Evolutionary conservation across 208 protist genomes (phyloP).

Genomic region (Leptomonas pyrrhocoris): DNA sequence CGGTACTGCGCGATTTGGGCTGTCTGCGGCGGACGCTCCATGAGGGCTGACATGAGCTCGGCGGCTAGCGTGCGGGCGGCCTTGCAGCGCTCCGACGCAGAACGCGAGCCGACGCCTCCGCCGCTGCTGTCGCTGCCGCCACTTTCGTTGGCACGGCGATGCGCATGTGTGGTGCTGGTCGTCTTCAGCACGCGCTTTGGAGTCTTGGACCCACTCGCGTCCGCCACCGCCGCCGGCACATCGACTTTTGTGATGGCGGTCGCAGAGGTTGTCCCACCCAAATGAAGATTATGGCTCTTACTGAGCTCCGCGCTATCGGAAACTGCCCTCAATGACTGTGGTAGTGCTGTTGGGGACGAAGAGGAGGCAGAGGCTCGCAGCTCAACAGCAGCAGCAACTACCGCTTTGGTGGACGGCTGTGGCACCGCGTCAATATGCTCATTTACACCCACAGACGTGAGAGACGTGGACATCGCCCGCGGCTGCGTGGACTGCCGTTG

Average conservation of each 20-base stretch:
- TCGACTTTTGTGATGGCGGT: neutral
- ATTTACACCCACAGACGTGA: neutral
- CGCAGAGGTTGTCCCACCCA: neutral
- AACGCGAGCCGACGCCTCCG: neutral
- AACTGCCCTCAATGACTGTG: neutral
- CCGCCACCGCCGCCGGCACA: neutral
- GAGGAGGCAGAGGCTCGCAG: neutral
- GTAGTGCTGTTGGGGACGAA: neutral
- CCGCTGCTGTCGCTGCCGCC: neutral
- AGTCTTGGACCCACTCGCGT: neutral
- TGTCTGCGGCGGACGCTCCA: slow-evolving; percentile 42
- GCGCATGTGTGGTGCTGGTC: neutral
- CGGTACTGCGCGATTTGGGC: slow-evolving; percentile 30
- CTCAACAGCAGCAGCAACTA: too few relatives aligned
- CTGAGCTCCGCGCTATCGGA: too few relatives aligned
- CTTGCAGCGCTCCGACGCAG: slow-evolving; percentile 36
- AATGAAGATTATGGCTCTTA: neutral
- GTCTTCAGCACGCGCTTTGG: slow-evolving; percentile 7
- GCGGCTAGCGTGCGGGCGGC: slow-evolving; percentile 46
- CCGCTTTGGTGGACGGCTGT: neutral
- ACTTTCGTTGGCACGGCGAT: neutral
- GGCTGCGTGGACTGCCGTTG: slow-evolving; percentile 19
- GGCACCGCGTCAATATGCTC: neutral
- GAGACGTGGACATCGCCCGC: neutral
- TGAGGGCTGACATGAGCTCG: slow-evolving; percentile 59